These are phyloP conservation scores for Lobosporangium transversale DNA, from an alignment of 192 early-diverging fungal species.

Conservation along the genomic window DNA sequence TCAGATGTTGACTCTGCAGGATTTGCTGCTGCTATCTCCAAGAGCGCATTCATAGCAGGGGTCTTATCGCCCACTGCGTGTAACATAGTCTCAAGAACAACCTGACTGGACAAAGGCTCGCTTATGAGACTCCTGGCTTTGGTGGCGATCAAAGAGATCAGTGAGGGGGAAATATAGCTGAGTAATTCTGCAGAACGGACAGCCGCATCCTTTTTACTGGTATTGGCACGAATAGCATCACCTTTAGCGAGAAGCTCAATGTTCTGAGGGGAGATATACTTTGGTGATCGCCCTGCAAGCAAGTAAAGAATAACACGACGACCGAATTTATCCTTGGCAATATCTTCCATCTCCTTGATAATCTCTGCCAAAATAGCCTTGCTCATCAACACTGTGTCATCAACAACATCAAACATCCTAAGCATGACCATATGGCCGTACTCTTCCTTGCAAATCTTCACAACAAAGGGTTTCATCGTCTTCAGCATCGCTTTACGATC, in stretches of 20 bases:
- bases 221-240: conserved; percentile 75
- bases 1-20: conserved; percentile 49
- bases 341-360: conserved; percentile 62
- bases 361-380: conserved; percentile 79
- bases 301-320: conserved; percentile 85
- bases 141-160: conserved; percentile 68
- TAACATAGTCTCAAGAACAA: conserved; percentile 76
- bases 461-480: conserved; percentile 81
- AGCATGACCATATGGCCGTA: conserved; percentile 90
- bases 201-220: conserved; percentile 89
- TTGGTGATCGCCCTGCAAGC: conserved; percentile 78
- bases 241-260: conserved; percentile 72
- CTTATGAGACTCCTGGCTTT: conserved; percentile 67
- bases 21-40: conserved; percentile 50
- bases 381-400: conserved; percentile 89
- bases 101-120: conserved; percentile 73
- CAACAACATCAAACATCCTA: conserved; percentile 84
- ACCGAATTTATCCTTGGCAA: conserved; percentile 79
- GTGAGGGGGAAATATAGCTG: conserved; percentile 62
- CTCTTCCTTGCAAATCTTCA: conserved; percentile 87
- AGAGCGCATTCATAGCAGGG: conserved; percentile 54
- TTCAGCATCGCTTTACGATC: conserved; percentile 93
- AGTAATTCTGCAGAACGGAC: conserved; percentile 76
- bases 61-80: conserved; percentile 62
- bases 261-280: conserved; percentile 77